Conservation (phyloP, 2,329 filamentous ascomycete genomes). For the Aspergillus vadensis region DNA sequence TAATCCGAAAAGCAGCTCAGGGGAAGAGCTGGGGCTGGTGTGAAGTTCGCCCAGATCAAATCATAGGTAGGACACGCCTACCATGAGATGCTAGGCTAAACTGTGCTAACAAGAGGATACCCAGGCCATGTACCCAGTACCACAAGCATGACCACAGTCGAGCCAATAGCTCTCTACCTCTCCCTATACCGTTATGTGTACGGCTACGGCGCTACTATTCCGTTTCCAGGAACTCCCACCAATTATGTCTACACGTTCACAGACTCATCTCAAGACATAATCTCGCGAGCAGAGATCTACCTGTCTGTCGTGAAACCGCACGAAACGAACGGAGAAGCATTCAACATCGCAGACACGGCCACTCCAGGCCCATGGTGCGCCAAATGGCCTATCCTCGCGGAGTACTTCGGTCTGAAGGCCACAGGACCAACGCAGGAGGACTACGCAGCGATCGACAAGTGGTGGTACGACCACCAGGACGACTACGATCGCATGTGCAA, state of each 20-base stretch:
- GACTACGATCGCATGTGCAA: constrained; percentile 25
- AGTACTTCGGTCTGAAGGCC: constrained; percentile 27
- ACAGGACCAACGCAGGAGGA: constrained; percentile 6
- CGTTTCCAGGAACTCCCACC: constrained; percentile 41
- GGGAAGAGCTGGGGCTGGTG: constrained; percentile 49
- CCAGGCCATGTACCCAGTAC: constrained; percentile 48
- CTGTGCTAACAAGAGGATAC: background rate
- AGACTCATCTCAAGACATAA: constrained; percentile 40
- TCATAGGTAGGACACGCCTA: constrained; percentile 29
- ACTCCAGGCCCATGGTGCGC: constrained; percentile 16
- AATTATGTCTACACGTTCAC: constrained; percentile 39
- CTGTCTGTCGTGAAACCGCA: constrained; percentile 23
- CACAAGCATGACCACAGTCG: constrained; percentile 48
- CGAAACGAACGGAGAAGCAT: constrained; percentile 20
- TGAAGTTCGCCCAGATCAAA: constrained; percentile 49
- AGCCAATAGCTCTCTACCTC: constrained; percentile 44
- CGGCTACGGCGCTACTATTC: constrained; percentile 37
- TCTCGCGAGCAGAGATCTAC: constrained; percentile 28
- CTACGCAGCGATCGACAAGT: constrained; percentile 22
- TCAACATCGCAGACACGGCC: constrained; percentile 31
- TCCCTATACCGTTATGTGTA: constrained; percentile 40
- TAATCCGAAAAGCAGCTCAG: constrained; percentile 37
- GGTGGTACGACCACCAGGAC: constrained; percentile 23
- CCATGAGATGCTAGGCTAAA: background rate
- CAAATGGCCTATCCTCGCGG: constrained; percentile 23